These are phyloP conservation scores for Talaromyces sp. DNA, from an alignment of 2,329 filamentous ascomycete species.

Conservation along the genomic window DNA sequence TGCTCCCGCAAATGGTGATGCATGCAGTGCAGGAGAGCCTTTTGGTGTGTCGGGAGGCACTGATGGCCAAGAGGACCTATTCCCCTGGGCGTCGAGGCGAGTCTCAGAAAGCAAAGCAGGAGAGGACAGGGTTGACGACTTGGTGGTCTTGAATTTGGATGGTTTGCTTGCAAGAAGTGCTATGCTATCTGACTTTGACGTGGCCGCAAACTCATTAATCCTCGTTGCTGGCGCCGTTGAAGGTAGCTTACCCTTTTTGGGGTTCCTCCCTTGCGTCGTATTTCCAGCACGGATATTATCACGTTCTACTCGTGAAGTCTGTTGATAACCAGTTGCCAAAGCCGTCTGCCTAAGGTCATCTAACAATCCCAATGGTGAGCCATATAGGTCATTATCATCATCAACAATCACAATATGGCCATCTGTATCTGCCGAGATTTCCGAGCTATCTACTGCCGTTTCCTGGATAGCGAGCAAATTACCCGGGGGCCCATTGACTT, in stretches of 20 bases:
- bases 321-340: slow-evolving; percentile 22
- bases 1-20: background rate
- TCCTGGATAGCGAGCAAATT: slow-evolving; percentile 44
- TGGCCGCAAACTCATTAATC: slow-evolving; percentile 28
- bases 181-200: slow-evolving; percentile 26
- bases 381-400: slow-evolving; percentile 33
- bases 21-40: background rate
- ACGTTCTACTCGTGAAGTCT: slow-evolving; percentile 10
- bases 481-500: slow-evolving; percentile 45
- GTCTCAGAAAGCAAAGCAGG: slow-evolving; percentile 40
- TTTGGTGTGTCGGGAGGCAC: slow-evolving; percentile 18
- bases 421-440: slow-evolving; percentile 36
- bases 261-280: background rate
- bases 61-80: slow-evolving; percentile 21
- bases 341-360: slow-evolving; percentile 31
- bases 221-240: background rate
- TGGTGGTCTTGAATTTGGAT: slow-evolving; percentile 15
- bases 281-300: background rate
- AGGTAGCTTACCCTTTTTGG: background rate
- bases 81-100: slow-evolving; percentile 35
- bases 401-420: slow-evolving; percentile 26
- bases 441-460: slow-evolving; percentile 37
- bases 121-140: slow-evolving; percentile 26
- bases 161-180: slow-evolving; percentile 28
- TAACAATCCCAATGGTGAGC: slow-evolving; percentile 37